Percentiles rank a stretch among this genome's conserved stretches.
Evolutionary conservation across 306 rosid genomes (phyloP).

Genomic region (Glycyrrhiza uralensis): DNA sequence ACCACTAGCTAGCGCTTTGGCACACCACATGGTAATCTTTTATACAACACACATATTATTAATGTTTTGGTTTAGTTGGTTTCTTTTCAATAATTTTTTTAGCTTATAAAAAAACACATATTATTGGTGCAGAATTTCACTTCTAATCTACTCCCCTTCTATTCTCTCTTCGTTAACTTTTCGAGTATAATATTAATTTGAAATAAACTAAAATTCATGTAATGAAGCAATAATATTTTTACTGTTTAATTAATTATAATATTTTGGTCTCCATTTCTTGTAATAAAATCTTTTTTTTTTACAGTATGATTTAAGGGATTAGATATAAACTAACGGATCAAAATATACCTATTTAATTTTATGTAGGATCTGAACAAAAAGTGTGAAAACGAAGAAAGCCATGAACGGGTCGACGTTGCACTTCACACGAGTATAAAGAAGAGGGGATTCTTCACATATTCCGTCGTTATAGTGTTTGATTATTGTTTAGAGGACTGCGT

Average conservation of each 20-base stretch:
- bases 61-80: too few relatives aligned
- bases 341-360: not conserved
- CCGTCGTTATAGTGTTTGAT: not conserved
- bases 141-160: not conserved
- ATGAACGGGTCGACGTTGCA: not conserved
- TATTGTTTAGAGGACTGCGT: constrained; percentile 6
- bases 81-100: too few relatives aligned
- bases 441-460: not conserved
- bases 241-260: not conserved
- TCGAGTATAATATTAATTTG: not conserved
- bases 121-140: not conserved
- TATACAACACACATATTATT: not conserved
- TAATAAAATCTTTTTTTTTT: not conserved
- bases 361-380: constrained; percentile 18
- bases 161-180: not conserved
- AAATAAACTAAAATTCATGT: not conserved
- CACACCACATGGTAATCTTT: constrained; percentile 24
- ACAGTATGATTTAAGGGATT: not conserved
- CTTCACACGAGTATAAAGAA: not conserved
- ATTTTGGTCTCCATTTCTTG: not conserved
- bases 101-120: too few relatives aligned
- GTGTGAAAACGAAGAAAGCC: constrained; percentile 17
- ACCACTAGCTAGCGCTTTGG: constrained; percentile 40
- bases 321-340: not conserved
- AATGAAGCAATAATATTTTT: constrained; percentile 12